phyloP scores from a whole-genome alignment of 2,329 filamentous ascomycete species.

The Fusarium xyrophilum region DNA sequence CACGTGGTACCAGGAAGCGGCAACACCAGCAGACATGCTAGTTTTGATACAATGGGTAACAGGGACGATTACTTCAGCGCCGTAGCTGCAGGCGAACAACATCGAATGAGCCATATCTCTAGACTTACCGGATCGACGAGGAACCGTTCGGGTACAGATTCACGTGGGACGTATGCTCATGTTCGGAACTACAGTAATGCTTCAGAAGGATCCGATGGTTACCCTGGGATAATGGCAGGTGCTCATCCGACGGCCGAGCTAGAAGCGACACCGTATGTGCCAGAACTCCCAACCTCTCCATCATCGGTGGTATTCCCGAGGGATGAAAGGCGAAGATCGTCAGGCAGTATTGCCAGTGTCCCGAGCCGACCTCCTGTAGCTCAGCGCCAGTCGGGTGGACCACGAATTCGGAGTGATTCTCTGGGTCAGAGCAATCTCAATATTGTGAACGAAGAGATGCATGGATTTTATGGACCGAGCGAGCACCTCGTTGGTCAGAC shows the following conservation, averaged over 20 bases:
- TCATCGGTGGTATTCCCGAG: slow-evolving; percentile 27
- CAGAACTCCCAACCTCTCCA: slow-evolving; percentile 48
- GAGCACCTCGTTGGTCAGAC: slow-evolving; percentile 53
- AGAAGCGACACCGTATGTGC: slow-evolving; percentile 45
- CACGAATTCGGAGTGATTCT: slow-evolving; percentile 37
- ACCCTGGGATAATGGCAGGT: slow-evolving; percentile 37
- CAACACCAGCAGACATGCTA: slow-evolving; percentile 40
- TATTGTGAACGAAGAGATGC: slow-evolving; percentile 55
- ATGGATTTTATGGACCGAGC: slow-evolving; percentile 56
- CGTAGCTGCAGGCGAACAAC: not conserved
- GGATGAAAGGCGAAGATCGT: slow-evolving; percentile 41
- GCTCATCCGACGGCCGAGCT: slow-evolving; percentile 45
- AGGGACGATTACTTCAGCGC: slow-evolving; percentile 44
- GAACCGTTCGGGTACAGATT: slow-evolving; percentile 49
- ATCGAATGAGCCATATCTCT: slow-evolving; percentile 33
- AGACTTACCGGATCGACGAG: slow-evolving; percentile 33
- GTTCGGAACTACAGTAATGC: slow-evolving; percentile 53
- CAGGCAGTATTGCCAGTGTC: slow-evolving; percentile 30
- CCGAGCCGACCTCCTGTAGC: slow-evolving; percentile 36
- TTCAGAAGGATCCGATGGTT: slow-evolving; percentile 51
- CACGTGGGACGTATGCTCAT: slow-evolving; percentile 48
- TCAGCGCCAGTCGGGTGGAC: slow-evolving; percentile 42
- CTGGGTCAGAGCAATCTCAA: slow-evolving; percentile 34
- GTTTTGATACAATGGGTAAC: slow-evolving; percentile 41
- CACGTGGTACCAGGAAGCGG: slow-evolving; percentile 35